Conservation (phyloP, 2,329 filamentous ascomycete genomes). For the Ceratocystis papillata region DNA sequence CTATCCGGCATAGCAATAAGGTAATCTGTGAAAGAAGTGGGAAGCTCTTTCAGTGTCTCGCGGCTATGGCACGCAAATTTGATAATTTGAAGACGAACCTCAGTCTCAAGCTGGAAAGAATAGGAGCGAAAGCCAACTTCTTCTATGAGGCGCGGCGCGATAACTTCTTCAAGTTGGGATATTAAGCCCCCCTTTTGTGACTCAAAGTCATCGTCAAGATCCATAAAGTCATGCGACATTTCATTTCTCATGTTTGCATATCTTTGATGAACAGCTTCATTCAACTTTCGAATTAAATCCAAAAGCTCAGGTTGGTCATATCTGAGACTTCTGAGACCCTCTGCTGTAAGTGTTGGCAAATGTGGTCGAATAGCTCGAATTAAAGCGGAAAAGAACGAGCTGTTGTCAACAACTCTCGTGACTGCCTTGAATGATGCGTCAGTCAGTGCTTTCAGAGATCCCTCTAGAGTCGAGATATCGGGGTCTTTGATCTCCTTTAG, state of each 20-base stretch:
- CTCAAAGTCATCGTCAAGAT: conserved; percentile 55
- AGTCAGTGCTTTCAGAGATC: conserved; percentile 34
- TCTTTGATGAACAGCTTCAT: conserved; percentile 30
- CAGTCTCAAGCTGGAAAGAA: conserved; percentile 17
- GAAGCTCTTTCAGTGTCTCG: background rate
- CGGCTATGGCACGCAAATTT: background rate
- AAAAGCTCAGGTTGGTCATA: conserved; percentile 36
- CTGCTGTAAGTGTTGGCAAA: conserved; percentile 37
- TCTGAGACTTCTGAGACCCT: conserved; percentile 34
- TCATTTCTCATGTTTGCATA: conserved; percentile 30
- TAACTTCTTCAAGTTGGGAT: conserved; percentile 27
- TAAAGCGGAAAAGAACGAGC: conserved; percentile 38
- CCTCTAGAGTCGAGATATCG: conserved; percentile 41
- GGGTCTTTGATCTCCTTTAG: conserved; percentile 39
- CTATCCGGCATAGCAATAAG: conserved; percentile 42
- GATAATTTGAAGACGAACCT: conserved; percentile 16
- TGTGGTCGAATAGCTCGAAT: conserved; percentile 37
- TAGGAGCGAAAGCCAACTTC: conserved; percentile 11
- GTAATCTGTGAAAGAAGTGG: conserved; percentile 33
- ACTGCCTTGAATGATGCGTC: conserved; percentile 36
- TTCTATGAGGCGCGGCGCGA: conserved; percentile 7
- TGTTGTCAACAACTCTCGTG: conserved; percentile 37
- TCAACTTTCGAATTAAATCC: conserved; percentile 36
- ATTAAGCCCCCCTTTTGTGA: conserved; percentile 44
- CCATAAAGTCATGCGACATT: conserved; percentile 47